phyloP scores from a whole-genome alignment of 805 yeast genomes.

The Trichomonascus vanleenenianus region DNA sequence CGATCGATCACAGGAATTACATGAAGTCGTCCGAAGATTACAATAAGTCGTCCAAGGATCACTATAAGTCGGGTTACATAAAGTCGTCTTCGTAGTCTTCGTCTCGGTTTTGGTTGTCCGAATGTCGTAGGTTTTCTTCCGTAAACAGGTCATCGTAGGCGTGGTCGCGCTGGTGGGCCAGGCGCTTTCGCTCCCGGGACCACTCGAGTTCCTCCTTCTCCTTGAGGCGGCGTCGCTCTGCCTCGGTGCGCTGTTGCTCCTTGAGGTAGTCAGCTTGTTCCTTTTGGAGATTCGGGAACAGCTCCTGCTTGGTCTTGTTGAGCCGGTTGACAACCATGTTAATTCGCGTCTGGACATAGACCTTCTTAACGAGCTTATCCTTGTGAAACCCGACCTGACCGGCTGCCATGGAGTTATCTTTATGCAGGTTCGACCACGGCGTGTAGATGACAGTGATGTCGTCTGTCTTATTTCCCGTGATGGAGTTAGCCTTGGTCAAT shows the following conservation, averaged over 20 bases:
- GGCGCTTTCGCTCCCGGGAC: constrained; percentile 22
- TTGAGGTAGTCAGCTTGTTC: constrained; percentile 36
- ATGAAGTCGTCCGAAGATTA: background rate
- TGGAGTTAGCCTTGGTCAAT: constrained; percentile 68
- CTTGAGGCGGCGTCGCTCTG: constrained; percentile 31
- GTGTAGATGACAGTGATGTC: constrained; percentile 63
- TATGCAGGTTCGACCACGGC: constrained; percentile 62
- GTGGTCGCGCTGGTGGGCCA: constrained; percentile 31
- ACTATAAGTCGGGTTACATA: constrained; percentile 32
- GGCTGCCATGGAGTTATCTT: constrained; percentile 63
- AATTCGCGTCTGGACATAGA: constrained; percentile 48
- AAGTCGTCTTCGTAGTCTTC: constrained; percentile 56
- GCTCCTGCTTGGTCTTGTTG: constrained; percentile 56
- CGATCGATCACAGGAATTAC: too few relatives aligned
- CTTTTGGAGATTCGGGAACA: constrained; percentile 39
- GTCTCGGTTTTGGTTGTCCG: constrained; percentile 40
- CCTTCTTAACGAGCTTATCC: constrained; percentile 43
- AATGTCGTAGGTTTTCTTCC: constrained; percentile 37
- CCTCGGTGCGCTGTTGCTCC: constrained; percentile 25
- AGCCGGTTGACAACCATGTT: constrained; percentile 54
- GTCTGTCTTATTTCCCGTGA: constrained; percentile 63
- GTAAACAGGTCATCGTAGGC: constrained; percentile 43
- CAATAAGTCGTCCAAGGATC: too few relatives aligned
- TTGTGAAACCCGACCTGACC: constrained; percentile 75
- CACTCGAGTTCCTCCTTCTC: constrained; percentile 35